Conservation (phyloP, 441 rosid genomes). For the Populus hybrid region DNA sequence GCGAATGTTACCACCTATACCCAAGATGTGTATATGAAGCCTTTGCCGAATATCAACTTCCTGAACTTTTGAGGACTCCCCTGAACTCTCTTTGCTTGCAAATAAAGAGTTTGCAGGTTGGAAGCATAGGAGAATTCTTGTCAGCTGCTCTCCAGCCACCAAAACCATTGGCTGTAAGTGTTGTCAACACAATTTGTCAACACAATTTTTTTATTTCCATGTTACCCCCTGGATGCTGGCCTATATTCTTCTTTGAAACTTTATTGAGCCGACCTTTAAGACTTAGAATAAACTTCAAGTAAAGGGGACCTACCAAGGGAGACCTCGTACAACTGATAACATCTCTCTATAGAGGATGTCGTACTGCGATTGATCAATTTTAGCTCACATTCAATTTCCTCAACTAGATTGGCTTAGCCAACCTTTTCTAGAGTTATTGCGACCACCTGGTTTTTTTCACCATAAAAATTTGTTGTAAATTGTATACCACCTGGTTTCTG, state of each 20-base stretch:
- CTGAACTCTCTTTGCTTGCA: conserved; percentile 98
- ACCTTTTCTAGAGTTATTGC: too few relatives aligned
- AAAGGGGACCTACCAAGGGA: background rate
- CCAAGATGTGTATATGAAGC: conserved; percentile 93
- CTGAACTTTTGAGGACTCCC: conserved; percentile 98
- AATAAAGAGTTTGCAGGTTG: conserved; percentile 94
- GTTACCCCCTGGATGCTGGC: conserved; percentile 72
- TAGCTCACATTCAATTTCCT: too few relatives aligned
- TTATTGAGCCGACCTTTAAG: background rate
- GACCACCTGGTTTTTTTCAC: too few relatives aligned
- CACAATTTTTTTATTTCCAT: conserved; percentile 28
- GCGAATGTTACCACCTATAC: conserved; percentile 93
- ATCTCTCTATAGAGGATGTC: background rate
- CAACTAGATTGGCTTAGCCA: too few relatives aligned
- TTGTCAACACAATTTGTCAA: too few relatives aligned
- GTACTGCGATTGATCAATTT: background rate
- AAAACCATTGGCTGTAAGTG: conserved; percentile 52
- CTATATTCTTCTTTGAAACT: background rate
- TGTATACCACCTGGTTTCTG: too few relatives aligned
- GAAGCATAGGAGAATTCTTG: conserved; percentile 86
- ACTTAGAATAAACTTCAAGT: background rate
- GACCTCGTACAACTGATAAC: background rate
- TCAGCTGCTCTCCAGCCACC: conserved; percentile 98
- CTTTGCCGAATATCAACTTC: conserved; percentile 95
- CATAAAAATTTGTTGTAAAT: too few relatives aligned